Evolutionary conservation across 805 yeast genomes (phyloP), one percentile per base, ranked within the genome.

Genomic region (Wickerhamomyces silvicola): DNA sequence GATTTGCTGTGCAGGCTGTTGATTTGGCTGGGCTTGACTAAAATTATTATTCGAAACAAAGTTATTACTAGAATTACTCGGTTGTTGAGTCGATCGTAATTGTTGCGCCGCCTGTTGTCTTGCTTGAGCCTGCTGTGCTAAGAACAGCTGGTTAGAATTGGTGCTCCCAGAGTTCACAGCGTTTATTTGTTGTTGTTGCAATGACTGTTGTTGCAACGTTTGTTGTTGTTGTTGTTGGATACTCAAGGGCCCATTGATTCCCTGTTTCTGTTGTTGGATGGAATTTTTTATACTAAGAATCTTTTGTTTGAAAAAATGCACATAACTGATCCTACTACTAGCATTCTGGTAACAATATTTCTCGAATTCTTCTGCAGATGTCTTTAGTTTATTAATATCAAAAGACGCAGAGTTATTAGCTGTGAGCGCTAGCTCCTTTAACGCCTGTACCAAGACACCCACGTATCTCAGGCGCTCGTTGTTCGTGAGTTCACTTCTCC

Each of bases 291-390:
- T 43, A n/a, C 46, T 39, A 19, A 51, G 11, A 8, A 51, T 45
- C 38, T 51, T 51, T 23, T 42, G 46, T 22, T 43, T 50, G 28
- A 72, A 62, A 27, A 62, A 58, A 29, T 68, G 72, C 34, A 70
- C 56, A 48, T 81, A 81, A 38, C 76, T 78, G 32, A 70, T 72
- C 42, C 75, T 73, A 14, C 72, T 62, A 8, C 66, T 64, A 10
- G 84, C 66, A 35, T 75, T 75, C 35, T 68, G 65, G 50, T 68
- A 81, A 16, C 85, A 71, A 43, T 67, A 74, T 37, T 75, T 72
- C 50, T 81, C 92, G 43, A 78, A 80, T 47, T 80, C 84, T 45
- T 75, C 80, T 4, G 87, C 86, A 44, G 76, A 63, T 4, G 66
- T 56, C 45, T 67, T 70, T 44, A 72, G 59, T 43, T 65, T 70